These are phyloP conservation scores for Terana coerulea DNA, from an alignment of 768 basidiomycete species.

Conservation along the genomic window DNA sequence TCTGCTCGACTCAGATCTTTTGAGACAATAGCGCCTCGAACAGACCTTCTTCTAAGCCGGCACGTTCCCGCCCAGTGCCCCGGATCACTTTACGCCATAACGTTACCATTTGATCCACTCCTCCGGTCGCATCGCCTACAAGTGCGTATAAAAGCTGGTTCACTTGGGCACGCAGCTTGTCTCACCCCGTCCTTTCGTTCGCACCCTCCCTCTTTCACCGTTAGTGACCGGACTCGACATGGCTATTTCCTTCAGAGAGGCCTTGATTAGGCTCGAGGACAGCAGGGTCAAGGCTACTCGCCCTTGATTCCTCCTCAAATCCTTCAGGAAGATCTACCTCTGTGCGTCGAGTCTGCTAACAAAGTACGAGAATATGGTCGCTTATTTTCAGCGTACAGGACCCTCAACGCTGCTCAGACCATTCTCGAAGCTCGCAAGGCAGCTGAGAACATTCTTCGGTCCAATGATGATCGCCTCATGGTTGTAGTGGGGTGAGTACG, in stretches of 20 bases:
- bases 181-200: background rate
- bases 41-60: too few species aligned
- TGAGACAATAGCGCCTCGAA: too few species aligned
- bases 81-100: slow-evolving; percentile 9
- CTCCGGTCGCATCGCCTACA: background rate
- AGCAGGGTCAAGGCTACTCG: slow-evolving; percentile 81
- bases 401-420: slow-evolving; percentile 79
- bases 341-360: slow-evolving; percentile 48
- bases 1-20: too few species aligned
- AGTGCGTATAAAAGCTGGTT: slow-evolving; percentile 14
- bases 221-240: slow-evolving; percentile 52
- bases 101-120: slow-evolving; percentile 7
- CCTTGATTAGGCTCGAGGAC: slow-evolving; percentile 80
- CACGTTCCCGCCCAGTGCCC: slow-evolving; percentile 9
- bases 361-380: background rate
- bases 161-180: slow-evolving; percentile 3
- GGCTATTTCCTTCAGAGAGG: slow-evolving; percentile 76
- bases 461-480: slow-evolving; percentile 87
- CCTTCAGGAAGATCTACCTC: slow-evolving; percentile 87
- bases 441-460: slow-evolving; percentile 75
- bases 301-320: slow-evolving; percentile 95
- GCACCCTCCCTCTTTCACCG: slow-evolving; percentile 4
- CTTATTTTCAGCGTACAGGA: slow-evolving; percentile 37
- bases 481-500: slow-evolving; percentile 83
- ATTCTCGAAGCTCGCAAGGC: slow-evolving; percentile 81